phyloP scores from a whole-genome alignment of 495 filamentous ascomycete species.

The Podospora pseudoanserina region DNA sequence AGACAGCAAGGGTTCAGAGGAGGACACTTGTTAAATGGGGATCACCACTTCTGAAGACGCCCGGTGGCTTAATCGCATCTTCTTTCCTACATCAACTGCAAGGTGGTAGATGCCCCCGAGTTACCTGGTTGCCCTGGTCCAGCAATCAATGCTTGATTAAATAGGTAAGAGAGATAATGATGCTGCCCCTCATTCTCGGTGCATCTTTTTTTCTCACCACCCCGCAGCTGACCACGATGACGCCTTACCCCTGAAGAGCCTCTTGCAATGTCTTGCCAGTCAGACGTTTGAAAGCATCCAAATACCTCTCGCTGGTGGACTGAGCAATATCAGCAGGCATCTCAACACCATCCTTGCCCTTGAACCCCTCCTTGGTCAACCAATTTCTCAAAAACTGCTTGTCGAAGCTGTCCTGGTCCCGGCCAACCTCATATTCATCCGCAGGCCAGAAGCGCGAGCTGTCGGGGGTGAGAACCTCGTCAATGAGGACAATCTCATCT shows the following conservation, averaged over 20 bases:
- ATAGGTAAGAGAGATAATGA: neutral
- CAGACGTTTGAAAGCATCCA: conserved; percentile 41
- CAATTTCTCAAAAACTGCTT: conserved; percentile 92
- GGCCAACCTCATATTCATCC: conserved; percentile 66
- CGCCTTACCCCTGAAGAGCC: conserved; percentile 22
- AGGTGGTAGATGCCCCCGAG: neutral
- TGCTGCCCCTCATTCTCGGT: neutral
- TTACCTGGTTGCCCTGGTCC: neutral
- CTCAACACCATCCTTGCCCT: conserved; percentile 60
- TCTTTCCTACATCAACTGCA: neutral
- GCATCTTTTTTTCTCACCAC: neutral
- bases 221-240: neutral
- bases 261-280: conserved; percentile 45
- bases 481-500: conserved; percentile 76
- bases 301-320: conserved; percentile 55
- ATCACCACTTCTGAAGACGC: neutral
- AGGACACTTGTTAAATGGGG: neutral
- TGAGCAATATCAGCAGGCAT: conserved; percentile 64
- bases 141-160: neutral
- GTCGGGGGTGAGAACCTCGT: conserved; percentile 87
- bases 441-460: conserved; percentile 86
- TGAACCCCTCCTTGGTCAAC: conserved; percentile 67
- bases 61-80: neutral
- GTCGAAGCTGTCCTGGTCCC: conserved; percentile 75
- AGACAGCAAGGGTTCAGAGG: neutral